Evolutionary conservation across 805 yeast species (phyloP).

Genomic region (Ogataea dorogensis): DNA sequence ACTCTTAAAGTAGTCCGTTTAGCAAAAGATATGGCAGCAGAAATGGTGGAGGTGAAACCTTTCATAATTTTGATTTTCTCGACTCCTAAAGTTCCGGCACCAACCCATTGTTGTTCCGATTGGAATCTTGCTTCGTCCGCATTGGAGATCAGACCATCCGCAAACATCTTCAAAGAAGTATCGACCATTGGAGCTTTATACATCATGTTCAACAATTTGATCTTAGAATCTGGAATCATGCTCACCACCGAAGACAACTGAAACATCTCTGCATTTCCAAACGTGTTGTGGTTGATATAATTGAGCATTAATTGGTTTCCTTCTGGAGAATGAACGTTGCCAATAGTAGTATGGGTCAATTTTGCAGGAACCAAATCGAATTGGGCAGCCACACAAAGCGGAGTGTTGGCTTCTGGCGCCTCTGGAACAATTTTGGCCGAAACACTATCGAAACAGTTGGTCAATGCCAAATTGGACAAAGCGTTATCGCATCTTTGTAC

Average conservation of each 20-base stretch:
- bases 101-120: constrained; percentile 50
- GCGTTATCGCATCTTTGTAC: constrained; percentile 25
- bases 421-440: constrained; percentile 21
- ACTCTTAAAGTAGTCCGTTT: constrained; percentile 55
- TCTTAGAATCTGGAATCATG: constrained; percentile 48
- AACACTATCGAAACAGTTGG: constrained; percentile 30
- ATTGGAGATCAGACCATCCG: constrained; percentile 47
- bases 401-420: constrained; percentile 7
- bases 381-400: constrained; percentile 33
- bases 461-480: constrained; percentile 23
- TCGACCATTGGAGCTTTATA: constrained; percentile 45
- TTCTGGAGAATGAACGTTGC: constrained; percentile 35
- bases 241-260: constrained; percentile 48
- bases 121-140: constrained; percentile 51
- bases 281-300: constrained; percentile 46
- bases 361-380: constrained; percentile 35
- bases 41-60: constrained; percentile 21
- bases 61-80: constrained; percentile 27
- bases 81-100: constrained; percentile 52
- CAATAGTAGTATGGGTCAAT: constrained; percentile 32
- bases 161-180: constrained; percentile 46
- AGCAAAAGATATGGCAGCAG: constrained; percentile 55
- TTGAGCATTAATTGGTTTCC: constrained; percentile 35
- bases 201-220: constrained; percentile 51
- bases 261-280: constrained; percentile 69